A percentile compares a stretch with the other conserved stretches of the same genome.
Evolutionary conservation across 2,329 filamentous ascomycete species (phyloP).

Genomic region (Cladorrhinum sp.): DNA sequence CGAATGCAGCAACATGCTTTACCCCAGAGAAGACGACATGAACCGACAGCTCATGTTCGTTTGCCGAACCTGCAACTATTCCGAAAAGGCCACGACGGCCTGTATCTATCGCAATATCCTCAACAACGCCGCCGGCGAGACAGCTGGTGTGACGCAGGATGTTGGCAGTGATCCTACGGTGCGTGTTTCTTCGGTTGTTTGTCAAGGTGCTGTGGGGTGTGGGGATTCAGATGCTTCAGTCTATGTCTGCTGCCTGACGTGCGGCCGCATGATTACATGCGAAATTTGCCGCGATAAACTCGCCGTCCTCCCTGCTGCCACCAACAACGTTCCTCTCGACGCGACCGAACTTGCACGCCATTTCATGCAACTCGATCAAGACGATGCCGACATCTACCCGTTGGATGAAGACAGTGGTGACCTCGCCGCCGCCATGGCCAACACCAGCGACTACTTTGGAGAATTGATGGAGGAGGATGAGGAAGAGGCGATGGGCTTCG

Average conservation of each 20-base stretch:
- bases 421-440: slow-evolving; percentile 26
- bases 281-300: slow-evolving; percentile 35
- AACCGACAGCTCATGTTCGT: slow-evolving; percentile 87
- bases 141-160: slow-evolving; percentile 94
- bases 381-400: slow-evolving; percentile 17
- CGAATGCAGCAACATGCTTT: slow-evolving; percentile 98
- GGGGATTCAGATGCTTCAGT: slow-evolving; percentile 2
- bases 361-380: slow-evolving; percentile 13
- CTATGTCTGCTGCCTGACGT: slow-evolving; percentile 44
- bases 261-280: slow-evolving; percentile 42
- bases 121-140: slow-evolving; percentile 88
- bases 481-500: slow-evolving; percentile 16
- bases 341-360: slow-evolving; percentile 14
- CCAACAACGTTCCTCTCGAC: slow-evolving; percentile 22
- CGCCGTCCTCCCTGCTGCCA: slow-evolving; percentile 16
- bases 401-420: slow-evolving; percentile 15
- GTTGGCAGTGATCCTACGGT: slow-evolving; percentile 98
- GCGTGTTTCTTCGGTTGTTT: slow-evolving; percentile 55
- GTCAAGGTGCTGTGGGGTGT: slow-evolving; percentile 11
- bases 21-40: slow-evolving; percentile 89
- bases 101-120: slow-evolving; percentile 96
- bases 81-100: slow-evolving; percentile 78
- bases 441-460: slow-evolving; percentile 28
- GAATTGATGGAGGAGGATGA: slow-evolving; percentile 16
- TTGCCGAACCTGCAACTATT: slow-evolving; percentile 92